Evolutionary conservation across 768 basidiomycete species (phyloP), one percentile per base, ranked within the genome.

Genomic region (Glaciozyma martinii): DNA sequence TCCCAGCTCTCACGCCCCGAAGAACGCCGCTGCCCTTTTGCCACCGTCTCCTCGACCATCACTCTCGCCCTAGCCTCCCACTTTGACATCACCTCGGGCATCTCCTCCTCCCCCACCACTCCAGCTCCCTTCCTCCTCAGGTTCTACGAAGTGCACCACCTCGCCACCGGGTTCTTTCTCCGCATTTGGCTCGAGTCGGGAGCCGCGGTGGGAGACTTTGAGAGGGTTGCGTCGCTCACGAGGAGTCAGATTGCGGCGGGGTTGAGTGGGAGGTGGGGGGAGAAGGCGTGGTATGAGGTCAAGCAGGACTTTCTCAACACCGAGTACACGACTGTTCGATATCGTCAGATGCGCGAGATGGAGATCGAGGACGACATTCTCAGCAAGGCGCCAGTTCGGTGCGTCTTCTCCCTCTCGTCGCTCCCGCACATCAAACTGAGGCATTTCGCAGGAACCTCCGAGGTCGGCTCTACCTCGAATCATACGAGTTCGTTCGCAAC

Each of bases 181-280:
- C 83, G 89, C 65, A 90, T 94, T 84, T 94, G 89, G 90, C 83
- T 81, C 71, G 91, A 94, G 75, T 88, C 87, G 72, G 85, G 86
- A 18, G 87, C 91, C 1, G 84, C 86, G 5, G 73, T 76, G 18
- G 84, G 80, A 25, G 91, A 94, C 76, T 90, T 91, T 68, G 80
- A 81, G 43, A 85, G 92, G 15, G 84, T 94, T 15, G 82, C 83
- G 42, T 86, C 85, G 9, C 79, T 93, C 25, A 85, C 86, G 43
- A 83, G 84, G 59, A 90, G 88, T 81, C 91, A 93, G 88, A 82
- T 89, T 60, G 86, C 87, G 72, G 82, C 85, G 29, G 89, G 88
- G 1, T 77, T 94, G 64, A 81, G 81, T 82, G 57, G 44, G 0
- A 19, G 23, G 56, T 90, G 90, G 76, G 87, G 84, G 72, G 79